Evolutionary conservation across 2,329 filamentous ascomycete genomes (phyloP), one percentile per base, ranked within the genome.

Genomic region (Fusarium multiceps): DNA sequence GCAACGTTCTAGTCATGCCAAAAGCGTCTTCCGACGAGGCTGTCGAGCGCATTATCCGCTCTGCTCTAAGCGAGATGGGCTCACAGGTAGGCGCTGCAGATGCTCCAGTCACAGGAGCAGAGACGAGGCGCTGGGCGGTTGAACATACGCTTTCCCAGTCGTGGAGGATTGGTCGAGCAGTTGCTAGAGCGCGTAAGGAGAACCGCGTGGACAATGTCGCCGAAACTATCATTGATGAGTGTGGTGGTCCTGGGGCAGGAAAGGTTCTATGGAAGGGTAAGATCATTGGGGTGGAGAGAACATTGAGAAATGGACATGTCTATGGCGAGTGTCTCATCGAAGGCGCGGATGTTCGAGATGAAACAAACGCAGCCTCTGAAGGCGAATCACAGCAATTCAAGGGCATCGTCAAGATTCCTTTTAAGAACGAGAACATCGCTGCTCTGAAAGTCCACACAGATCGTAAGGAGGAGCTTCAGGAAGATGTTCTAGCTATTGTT

Each of bases 351-450:
- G 67, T 82, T 58, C 71, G 78, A 55, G 78, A 80, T 7, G 75
- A 77, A 27, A 69, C 73, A 8, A 54, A 58, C 4, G 56, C 63
- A 13, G 27, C 54, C 8, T 46, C 55, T 14, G 37, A 59, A 49
- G 41, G 53, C 13, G 20, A 25, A 4, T 4, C 50, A 2, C n/a
- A 68, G 4, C 72, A 77, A 32, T 80, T 85, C 75, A 63, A 74
- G 45, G 88, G 88, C 1, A 69, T 78, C 30, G 78, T 91, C 74
- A 89, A 87, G 74, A 89, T 92, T 50, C 89, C 90, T 0, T 92
- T 92, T 81, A 92, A 92, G 79, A 92, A 92, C 76, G 90, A 93
- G 74, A 92, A 92, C 72, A 90, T 92, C 46, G 86, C 86, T n/a
- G 89, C 87, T 1, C 78, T 84, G 47, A 79, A 72, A 53, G 68